These are phyloP conservation scores for Panaeolus papilionaceus DNA, from an alignment of 768 basidiomycete species.

Conservation along the genomic window DNA sequence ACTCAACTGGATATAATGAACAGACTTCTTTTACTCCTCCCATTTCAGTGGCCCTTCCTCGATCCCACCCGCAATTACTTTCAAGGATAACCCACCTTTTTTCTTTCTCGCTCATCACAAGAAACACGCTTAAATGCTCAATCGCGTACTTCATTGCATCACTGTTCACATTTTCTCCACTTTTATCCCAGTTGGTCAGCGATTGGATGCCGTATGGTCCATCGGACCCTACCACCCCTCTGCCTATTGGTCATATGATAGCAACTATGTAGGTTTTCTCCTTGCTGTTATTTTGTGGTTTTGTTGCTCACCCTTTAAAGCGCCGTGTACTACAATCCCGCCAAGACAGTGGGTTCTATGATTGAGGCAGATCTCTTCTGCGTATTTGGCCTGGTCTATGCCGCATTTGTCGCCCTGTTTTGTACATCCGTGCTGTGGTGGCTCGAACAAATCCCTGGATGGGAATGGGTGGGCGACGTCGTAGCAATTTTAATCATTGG, in stretches of 20 bases:
- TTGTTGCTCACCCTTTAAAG: constrained; percentile 38
- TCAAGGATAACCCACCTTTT: neutral
- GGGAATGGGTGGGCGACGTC: constrained; percentile 76
- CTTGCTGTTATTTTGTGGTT: neutral
- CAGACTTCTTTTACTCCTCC: neutral
- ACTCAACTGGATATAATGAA: neutral
- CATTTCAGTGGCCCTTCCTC: constrained; percentile 2
- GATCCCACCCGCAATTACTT: constrained; percentile 18
- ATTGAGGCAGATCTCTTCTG: constrained; percentile 89
- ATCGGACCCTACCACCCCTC: constrained; percentile 55
- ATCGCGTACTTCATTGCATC: constrained; percentile 91
- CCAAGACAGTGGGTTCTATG: constrained; percentile 93
- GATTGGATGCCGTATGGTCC: constrained; percentile 61
- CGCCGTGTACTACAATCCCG: constrained; percentile 91
- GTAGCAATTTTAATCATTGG: constrained; percentile 86
- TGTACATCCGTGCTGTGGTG: constrained; percentile 85
- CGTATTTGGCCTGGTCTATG: constrained; percentile 68
- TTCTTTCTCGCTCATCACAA: constrained; percentile 16
- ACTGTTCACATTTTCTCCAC: constrained; percentile 89
- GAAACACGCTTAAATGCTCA: constrained; percentile 89
- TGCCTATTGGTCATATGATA: constrained; percentile 88
- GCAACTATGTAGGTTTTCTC: constrained; percentile 78
- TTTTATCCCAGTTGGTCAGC: constrained; percentile 72
- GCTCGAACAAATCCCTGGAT: constrained; percentile 72
- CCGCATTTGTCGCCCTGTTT: constrained; percentile 73